Evolutionary conservation across 192 early-diverging fungal genomes (phyloP).

Genomic region (Podila minutissima): DNA sequence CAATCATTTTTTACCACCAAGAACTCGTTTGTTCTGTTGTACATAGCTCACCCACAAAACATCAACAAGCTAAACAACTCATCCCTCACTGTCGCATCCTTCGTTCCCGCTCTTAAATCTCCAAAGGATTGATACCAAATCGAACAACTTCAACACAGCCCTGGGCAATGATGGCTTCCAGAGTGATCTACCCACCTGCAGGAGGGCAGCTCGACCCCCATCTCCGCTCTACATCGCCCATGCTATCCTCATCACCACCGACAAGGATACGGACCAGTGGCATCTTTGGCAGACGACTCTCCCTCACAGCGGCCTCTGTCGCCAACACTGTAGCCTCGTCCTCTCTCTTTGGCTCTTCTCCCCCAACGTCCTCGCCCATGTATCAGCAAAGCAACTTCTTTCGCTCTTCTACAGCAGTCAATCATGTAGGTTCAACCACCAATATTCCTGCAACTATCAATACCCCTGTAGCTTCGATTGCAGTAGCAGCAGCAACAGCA

Average conservation of each 20-base stretch:
- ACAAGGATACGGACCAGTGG: constrained; percentile 49
- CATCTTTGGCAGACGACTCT: constrained; percentile 33
- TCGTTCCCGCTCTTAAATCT: neutral
- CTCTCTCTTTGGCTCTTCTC: constrained; percentile 43
- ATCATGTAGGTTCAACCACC: constrained; percentile 15
- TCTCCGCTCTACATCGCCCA: constrained; percentile 18
- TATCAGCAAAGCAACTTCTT: constrained; percentile 50
- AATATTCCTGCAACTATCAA: constrained; percentile 1
- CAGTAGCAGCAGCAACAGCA: no score
- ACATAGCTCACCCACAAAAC: no score
- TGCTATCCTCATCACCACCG: constrained; percentile 26
- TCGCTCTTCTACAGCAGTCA: constrained; percentile 27
- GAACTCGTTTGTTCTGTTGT: no score
- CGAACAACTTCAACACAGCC: no score
- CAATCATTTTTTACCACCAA: neutral
- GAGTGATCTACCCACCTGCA: constrained; percentile 29
- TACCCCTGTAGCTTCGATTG: neutral
- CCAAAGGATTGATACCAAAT: neutral
- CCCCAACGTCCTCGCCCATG: constrained; percentile 23
- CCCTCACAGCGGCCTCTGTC: constrained; percentile 43
- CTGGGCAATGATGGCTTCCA: constrained; percentile 23
- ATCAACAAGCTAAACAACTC: no score
- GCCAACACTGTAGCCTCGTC: constrained; percentile 39
- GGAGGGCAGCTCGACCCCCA: constrained; percentile 16
- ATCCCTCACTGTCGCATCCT: no score